Evolutionary conservation across 23 red algal species (phyloP).

Genomic region (Agarophyton chilense): DNA sequence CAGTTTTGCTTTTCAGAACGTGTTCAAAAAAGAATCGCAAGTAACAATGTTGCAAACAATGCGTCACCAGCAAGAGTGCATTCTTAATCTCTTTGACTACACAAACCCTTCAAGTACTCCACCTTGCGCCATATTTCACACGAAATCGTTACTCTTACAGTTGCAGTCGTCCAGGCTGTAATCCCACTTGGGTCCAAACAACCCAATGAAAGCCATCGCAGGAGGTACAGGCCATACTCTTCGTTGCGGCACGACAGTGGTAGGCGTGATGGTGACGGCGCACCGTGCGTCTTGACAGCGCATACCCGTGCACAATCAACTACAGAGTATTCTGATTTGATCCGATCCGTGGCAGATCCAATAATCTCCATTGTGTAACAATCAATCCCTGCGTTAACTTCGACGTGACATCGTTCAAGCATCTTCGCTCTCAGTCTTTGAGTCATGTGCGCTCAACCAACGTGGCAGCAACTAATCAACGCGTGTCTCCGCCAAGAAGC

Average conservation of each 20-base stretch:
- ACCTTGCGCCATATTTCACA: not conserved
- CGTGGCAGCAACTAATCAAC: constrained; percentile 15
- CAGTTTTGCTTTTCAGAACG: too few species aligned
- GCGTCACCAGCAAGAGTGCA: not conserved
- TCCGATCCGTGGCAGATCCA: too few species aligned
- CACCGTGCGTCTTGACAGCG: not conserved
- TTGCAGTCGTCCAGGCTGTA: too few species aligned
- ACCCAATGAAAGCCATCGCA: too few species aligned
- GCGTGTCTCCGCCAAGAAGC: not conserved
- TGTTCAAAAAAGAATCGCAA: too few species aligned
- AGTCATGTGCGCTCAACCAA: constrained; percentile 1
- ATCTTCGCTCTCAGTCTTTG: not conserved
- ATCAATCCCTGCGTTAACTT: too few species aligned
- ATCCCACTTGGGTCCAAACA: too few species aligned
- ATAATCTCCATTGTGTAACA: not conserved
- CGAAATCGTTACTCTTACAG: too few species aligned
- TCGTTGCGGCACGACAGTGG: too few species aligned
- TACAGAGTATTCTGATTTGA: too few species aligned
- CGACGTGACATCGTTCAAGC: not conserved
- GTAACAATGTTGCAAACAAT: constrained; percentile 14
- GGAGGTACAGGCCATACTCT: too few species aligned
- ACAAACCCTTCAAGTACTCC: not conserved
- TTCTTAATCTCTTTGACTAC: not conserved
- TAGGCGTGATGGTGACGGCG: too few species aligned
- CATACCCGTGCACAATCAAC: not conserved